Percentiles rank a stretch among this genome's conserved stretches.
phyloP scores from a whole-genome alignment of 1,284 basidiomycete genomes.

The Puccinia novopanici region DNA sequence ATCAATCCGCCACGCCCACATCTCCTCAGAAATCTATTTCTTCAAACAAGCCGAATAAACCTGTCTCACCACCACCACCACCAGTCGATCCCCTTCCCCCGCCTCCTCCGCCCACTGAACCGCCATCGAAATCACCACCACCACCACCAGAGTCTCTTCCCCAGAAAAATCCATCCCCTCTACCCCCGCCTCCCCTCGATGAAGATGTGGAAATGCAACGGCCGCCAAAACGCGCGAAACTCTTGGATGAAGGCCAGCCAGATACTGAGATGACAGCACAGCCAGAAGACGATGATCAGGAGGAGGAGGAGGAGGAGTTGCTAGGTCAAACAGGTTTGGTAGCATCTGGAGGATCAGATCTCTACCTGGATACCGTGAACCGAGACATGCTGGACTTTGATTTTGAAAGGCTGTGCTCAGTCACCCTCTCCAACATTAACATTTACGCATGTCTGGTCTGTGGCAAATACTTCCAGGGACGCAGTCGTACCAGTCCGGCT shows the following conservation, averaged over 20 bases:
- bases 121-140: background rate
- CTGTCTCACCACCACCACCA: background rate
- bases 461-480: conserved; percentile 97
- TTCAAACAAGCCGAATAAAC: background rate
- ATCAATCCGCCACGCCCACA: background rate
- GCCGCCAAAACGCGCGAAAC: too few relatives aligned
- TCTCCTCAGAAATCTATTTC: too few relatives aligned
- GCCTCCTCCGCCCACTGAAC: background rate
- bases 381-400: conserved; percentile 82
- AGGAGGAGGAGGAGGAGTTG: conserved; percentile 22
- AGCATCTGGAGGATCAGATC: conserved; percentile 22
- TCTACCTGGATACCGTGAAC: conserved; percentile 54
- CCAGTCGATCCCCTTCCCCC: background rate
- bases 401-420: conserved; percentile 97
- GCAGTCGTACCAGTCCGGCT: conserved; percentile 87
- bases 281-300: background rate
- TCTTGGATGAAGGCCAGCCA: too few relatives aligned
- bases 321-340: background rate
- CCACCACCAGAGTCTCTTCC: conserved; percentile 1
- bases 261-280: background rate
- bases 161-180: background rate
- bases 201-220: background rate
- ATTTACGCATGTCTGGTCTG: conserved; percentile 97
- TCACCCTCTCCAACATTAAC: conserved; percentile 93
- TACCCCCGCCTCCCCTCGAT: background rate